These are phyloP conservation scores for Cyathus striatus DNA, from an alignment of 768 basidiomycete genomes.

Conservation along the genomic window DNA sequence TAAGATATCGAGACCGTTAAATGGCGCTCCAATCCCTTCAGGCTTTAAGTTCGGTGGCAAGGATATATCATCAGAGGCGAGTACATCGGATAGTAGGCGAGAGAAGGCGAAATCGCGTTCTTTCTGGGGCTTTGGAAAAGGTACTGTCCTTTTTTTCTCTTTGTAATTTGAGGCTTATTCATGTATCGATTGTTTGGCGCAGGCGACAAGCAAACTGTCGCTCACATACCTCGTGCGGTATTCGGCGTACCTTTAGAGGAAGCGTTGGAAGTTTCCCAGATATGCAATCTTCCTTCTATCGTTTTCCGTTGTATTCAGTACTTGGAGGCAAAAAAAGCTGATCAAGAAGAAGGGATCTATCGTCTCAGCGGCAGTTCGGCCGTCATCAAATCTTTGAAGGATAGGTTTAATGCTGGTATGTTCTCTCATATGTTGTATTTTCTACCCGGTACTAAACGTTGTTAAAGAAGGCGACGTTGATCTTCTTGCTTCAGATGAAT, in stretches of 20 bases:
- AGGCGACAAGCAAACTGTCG: slow-evolving; percentile 32
- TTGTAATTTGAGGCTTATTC: too few relatives aligned
- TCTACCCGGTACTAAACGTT: background rate
- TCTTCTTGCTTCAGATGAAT: slow-evolving; percentile 81
- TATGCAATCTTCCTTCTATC: slow-evolving; percentile 89
- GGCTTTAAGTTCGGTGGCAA: slow-evolving; percentile 90
- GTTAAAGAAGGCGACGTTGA: slow-evolving; percentile 91
- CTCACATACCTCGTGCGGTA: slow-evolving; percentile 61
- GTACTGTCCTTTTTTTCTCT: slow-evolving; percentile 20
- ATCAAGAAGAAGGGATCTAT: slow-evolving; percentile 97
- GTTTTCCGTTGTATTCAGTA: slow-evolving; percentile 96
- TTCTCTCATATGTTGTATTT: slow-evolving; percentile 9
- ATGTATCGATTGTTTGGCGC: slow-evolving; percentile 5
- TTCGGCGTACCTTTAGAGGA: slow-evolving; percentile 89
- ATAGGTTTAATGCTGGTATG: slow-evolving; percentile 87
- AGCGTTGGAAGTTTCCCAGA: slow-evolving; percentile 81
- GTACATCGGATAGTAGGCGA: slow-evolving; percentile 63
- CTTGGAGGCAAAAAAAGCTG: slow-evolving; percentile 88
- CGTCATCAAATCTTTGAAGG: slow-evolving; percentile 89
- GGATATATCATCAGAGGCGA: slow-evolving; percentile 39
- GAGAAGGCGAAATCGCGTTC: slow-evolving; percentile 90
- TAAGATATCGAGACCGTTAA: slow-evolving; percentile 88
- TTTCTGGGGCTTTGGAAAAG: slow-evolving; percentile 89
- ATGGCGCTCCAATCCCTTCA: slow-evolving; percentile 78
- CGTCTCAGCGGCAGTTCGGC: slow-evolving; percentile 92